phyloP scores from a whole-genome alignment of 148 eudicot genomes.

The Amaranthus cruentus region DNA sequence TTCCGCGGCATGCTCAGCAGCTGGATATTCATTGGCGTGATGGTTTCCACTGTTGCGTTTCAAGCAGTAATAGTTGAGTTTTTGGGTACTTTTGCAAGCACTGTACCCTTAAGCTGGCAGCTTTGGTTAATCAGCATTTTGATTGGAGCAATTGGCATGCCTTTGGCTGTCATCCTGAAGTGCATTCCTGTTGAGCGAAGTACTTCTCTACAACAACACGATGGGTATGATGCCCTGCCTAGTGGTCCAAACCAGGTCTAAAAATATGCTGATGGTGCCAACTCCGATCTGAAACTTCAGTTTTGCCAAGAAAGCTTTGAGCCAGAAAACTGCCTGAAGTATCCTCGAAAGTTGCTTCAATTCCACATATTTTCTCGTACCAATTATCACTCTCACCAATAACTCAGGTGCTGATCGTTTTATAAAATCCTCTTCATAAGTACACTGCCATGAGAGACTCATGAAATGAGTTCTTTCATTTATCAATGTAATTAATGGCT shows the following conservation, averaged over 20 bases:
- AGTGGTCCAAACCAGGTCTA: conserved; percentile 61
- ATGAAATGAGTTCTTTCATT: too few species aligned
- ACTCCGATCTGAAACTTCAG: not conserved
- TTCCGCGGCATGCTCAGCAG: conserved; percentile 72
- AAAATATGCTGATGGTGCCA: conserved; percentile 1
- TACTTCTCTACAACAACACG: conserved; percentile 33
- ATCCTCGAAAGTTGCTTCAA: not conserved
- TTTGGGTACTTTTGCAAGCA: conserved; percentile 83
- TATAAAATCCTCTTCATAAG: too few species aligned
- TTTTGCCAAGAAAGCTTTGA: not conserved
- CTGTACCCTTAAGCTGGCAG: conserved; percentile 84
- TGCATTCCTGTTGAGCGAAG: conserved; percentile 61
- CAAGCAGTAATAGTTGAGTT: conserved; percentile 85
- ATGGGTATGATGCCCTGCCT: conserved; percentile 65
- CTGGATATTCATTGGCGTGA: conserved; percentile 70
- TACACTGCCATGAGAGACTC: too few species aligned
- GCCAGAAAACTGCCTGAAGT: not conserved
- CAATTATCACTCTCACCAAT: not conserved
- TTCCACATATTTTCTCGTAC: not conserved
- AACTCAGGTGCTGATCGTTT: not conserved
- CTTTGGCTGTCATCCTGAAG: conserved; percentile 67
- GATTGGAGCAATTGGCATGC: conserved; percentile 69
- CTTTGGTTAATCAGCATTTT: conserved; percentile 68
- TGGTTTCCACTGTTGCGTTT: conserved; percentile 63
- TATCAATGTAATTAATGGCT: too few species aligned